Base-by-base conservation (phyloP, 768 basidiomycete genomes). In the Naganishia friedmannii region DNA sequence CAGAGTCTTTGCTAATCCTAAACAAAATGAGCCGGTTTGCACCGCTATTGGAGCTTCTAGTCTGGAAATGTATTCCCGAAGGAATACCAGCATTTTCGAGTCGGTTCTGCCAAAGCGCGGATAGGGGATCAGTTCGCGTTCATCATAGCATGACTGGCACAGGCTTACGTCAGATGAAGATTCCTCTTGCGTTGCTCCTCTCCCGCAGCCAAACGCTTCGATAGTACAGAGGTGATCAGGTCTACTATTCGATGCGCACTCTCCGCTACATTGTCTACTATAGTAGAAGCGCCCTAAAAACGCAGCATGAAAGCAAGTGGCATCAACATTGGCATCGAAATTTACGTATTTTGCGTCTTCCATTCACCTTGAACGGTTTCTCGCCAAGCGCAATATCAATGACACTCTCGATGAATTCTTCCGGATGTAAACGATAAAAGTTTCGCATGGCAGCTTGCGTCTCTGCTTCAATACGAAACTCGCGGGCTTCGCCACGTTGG, bases 11-110 rank as follows among this genome's bases (percentile, higher is more conserved):
- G 53, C 21, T 12, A 46, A 23, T 10, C 39, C 56, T 2, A 71
- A 46, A 26, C 45, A 48, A 23, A 68, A 37, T 2, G 54, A 48
- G 23, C 58, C 29, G 13, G 67, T 90, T 82, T 98, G 96, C 13
- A 93, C 84, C 3, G 92, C 94, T 42, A 96, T 83, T 0, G 96
- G 92, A 0, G 92, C 92, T 79, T 98, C 96, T 51, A 98, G 80
- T 12, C 88, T 86, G 21, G 82, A 82, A 32, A 97, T 79, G 77
- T 98, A 98, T 67, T 87, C 87, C 77, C 97, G 93, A 55, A 98
- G 83, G 78, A 97, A 98, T 34, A 85, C 86, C 2, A 79, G 57
- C 28, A 60, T 58, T 5, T 69, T 69, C 19, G 68, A 19, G 17
- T 57, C 56, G 26, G 56, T 31, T 15, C 68, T 69, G 46, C 8